These are phyloP conservation scores for Verticillium zaregamsianum DNA, from an alignment of 2,329 filamentous ascomycete genomes.

Conservation along the genomic window DNA sequence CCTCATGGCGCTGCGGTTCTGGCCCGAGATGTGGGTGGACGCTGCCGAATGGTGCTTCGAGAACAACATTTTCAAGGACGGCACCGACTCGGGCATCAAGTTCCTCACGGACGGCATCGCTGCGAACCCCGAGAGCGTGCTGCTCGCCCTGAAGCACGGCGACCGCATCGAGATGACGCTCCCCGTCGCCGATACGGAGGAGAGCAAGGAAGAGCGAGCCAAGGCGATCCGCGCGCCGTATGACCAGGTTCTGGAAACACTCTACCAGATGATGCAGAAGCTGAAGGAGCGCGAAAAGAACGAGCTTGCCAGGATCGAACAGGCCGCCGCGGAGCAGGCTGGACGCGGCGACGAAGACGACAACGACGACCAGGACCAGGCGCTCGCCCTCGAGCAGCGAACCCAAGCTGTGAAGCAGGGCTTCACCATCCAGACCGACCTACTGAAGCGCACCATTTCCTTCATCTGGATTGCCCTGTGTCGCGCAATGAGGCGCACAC, in stretches of 20 bases:
- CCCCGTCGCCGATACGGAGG: conserved; percentile 71
- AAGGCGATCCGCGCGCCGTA: conserved; percentile 78
- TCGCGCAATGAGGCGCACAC: conserved; percentile 87
- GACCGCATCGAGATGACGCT: conserved; percentile 81
- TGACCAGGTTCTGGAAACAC: conserved; percentile 73
- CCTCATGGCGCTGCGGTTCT: conserved; percentile 87
- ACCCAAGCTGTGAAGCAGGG: conserved; percentile 59
- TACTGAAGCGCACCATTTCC: conserved; percentile 80
- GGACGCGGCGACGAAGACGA: conserved; percentile 28
- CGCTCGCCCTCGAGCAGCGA: conserved; percentile 55
- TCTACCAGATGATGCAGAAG: conserved; percentile 83
- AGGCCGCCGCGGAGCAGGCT: conserved; percentile 38
- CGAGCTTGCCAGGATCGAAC: conserved; percentile 54
- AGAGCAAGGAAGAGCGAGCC: conserved; percentile 70
- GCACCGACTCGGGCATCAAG: conserved; percentile 59
- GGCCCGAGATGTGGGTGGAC: conserved; percentile 94
- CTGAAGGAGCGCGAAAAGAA: conserved; percentile 59
- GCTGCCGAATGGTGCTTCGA: conserved; percentile 89
- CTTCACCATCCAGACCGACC: conserved; percentile 67
- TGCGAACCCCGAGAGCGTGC: conserved; percentile 89
- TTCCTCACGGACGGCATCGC: conserved; percentile 78
- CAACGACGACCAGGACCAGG: conserved; percentile 47
- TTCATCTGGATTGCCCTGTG: conserved; percentile 95
- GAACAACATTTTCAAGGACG: conserved; percentile 63
- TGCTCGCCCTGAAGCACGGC: conserved; percentile 84